Base-by-base conservation (phyloP, 2,329 filamentous ascomycete species). In the Aspergillus sclerotialis region DNA sequence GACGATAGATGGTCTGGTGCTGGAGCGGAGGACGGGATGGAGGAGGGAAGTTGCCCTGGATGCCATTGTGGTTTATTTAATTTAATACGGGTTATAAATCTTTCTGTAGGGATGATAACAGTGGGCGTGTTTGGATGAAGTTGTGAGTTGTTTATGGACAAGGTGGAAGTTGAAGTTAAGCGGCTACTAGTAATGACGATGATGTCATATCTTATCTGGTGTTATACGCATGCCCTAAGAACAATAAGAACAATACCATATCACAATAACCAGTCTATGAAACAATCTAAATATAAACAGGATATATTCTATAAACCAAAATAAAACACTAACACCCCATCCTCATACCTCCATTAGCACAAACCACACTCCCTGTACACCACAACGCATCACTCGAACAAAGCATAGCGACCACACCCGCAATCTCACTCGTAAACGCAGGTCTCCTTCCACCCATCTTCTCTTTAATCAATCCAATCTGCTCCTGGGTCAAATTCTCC, bases 311-410 rank as follows among this genome's bases (percentile, higher is more conserved):
- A 28, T 3, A 13, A 13, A 12, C 15, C 11, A 18, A 25, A 17
- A 24, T 24, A 7, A n/a, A 25, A n/a, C 13, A 32, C 27, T 41
- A 49, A 21, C 39, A 24, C 8, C 39, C 47, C 61, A 79, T 75
- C 40, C 69, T 72, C 76, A 87, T 80, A 5, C 85, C 85, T 1
- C 85, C 85, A 53, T 90, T 90, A 6, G 84, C 83, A 63, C 80
- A 84, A 4, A 92, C 75, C 15, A 88, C 81, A 58, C 81, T 82
- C 2, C 85, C 85, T 0, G 84, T 92, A 52, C 78, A 81, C 84
- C 84, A 90, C 6, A 68, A 73, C n/a, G 75, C 73, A 55, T 90
- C 85, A 5, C 70, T 68, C 4, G 74, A 73, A 54, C 82, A 86
- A 14, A 89, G 61, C 82, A 89, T 87, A 2, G 75, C 82, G 12